Base-by-base conservation (phyloP, 495 filamentous ascomycete species). In the Penicillium longicatenatum region DNA sequence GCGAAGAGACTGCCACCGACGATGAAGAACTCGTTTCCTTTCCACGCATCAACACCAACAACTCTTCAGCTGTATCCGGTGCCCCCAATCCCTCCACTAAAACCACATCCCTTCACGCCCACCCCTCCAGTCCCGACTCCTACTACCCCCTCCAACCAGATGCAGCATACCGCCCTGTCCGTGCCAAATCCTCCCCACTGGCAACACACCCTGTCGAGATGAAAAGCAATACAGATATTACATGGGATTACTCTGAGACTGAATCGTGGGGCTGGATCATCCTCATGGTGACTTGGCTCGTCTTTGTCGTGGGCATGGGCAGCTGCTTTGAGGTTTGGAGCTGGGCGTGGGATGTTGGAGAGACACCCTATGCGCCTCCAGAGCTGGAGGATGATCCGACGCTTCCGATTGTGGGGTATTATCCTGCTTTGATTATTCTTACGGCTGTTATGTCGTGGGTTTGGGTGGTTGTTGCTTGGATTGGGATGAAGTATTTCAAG, bases 301-400 rank as follows among this genome's bases (percentile, higher is more conserved):
- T 97, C 24, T 97, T 98, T 68, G 91, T 97, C 29, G 84, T 92
- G 1, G 94, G 94, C 24, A 97, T 98, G 87, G 94, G 94, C 29
- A 92, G 88, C 39, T 97, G 92, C 68, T 82, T 97, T 16, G 94
- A 87, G n/a, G 86, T 97, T n/a, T 98, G 94, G 94, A 94, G 86
- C 70, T 98, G 94, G 94, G 93, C 94, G 0, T 98, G 94, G 94
- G 94, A 97, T 76, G 93, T 97, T 7, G 93, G 92, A n/a, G 91
- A 92, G 68, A 97, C 91, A 17, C 92, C 92, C 0, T 93, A 95
- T 68, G 93, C 92, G 52, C 93, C 94, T 35, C 90, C 92, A 6
- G 93, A 96, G 70, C 78, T 96, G 42, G 91, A 96, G 69, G 91
- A 96, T 75, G 92, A 97, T 76, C 86, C 89, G 3, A 97, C 92